Evolutionary conservation across 805 yeast genomes (phyloP).

Genomic region (Candida saitoana): DNA sequence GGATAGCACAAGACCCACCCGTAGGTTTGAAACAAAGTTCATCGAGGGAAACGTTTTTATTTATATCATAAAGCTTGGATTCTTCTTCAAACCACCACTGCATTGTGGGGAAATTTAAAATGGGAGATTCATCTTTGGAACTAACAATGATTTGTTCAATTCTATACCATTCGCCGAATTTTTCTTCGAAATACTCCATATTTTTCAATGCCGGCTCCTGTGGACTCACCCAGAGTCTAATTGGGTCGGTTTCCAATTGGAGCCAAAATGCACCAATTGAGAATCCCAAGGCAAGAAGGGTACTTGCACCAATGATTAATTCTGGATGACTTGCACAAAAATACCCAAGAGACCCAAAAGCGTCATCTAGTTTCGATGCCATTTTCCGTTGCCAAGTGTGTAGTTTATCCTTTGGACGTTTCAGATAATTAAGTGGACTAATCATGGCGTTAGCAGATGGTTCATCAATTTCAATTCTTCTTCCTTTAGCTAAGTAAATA

Average conservation of each 20-base stretch:
- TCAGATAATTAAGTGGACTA: constrained; percentile 13
- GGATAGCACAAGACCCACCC: constrained; percentile 74
- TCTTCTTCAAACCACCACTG: constrained; percentile 92
- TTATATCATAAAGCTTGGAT: constrained; percentile 35
- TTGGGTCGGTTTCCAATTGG: constrained; percentile 72
- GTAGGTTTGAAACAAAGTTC: constrained; percentile 83
- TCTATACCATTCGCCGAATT: constrained; percentile 90
- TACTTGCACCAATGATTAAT: constrained; percentile 17
- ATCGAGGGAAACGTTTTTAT: constrained; percentile 36
- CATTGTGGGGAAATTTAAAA: constrained; percentile 61
- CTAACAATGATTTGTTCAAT: constrained; percentile 75
- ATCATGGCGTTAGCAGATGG: constrained; percentile 13
- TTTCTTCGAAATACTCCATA: constrained; percentile 64
- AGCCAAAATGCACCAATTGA: constrained; percentile 50
- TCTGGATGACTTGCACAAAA: constrained; percentile 62
- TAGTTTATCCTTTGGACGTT: constrained; percentile 1
- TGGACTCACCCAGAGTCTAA: constrained; percentile 86
- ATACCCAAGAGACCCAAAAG: constrained; percentile 50
- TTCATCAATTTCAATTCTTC: constrained; percentile 6
- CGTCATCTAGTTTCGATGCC: constrained; percentile 14
- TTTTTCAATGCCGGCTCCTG: constrained; percentile 64
- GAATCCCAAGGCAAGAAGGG: constrained; percentile 38
- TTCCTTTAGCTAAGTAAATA: constrained; percentile 20
- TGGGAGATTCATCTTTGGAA: constrained; percentile 57
- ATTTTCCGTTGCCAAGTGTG: constrained; percentile 5